phyloP scores from a whole-genome alignment of 1,139 yeast genomes.

The Diutina mesorugosa region DNA sequence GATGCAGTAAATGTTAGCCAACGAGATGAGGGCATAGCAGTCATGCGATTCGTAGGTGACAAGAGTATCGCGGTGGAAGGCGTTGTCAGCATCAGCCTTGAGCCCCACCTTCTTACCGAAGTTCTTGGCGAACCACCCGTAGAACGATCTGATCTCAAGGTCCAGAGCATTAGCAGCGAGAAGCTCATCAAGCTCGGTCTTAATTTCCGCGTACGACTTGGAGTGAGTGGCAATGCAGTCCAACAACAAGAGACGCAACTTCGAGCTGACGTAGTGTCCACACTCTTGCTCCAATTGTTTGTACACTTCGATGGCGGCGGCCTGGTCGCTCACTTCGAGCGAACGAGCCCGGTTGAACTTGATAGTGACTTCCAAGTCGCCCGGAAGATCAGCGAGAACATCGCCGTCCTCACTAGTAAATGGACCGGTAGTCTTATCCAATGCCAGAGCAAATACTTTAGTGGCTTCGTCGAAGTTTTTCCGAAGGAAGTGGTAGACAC shows the following conservation, averaged over 20 bases:
- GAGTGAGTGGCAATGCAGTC: conserved; percentile 16
- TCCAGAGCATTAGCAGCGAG: conserved; percentile 44
- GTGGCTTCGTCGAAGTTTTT: conserved; percentile 37
- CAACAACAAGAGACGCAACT: conserved; percentile 54
- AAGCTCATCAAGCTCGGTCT: conserved; percentile 39
- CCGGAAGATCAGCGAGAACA: conserved; percentile 12
- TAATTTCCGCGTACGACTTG: conserved; percentile 29
- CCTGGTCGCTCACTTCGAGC: conserved; percentile 33
- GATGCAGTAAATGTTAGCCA: conserved; percentile 77
- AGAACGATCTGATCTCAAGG: conserved; percentile 78
- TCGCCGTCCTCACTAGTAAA: conserved; percentile 15
- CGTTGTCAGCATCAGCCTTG: conserved; percentile 53
- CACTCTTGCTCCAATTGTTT: conserved; percentile 38
- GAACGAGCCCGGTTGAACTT: conserved; percentile 54
- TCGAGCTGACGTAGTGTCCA: conserved; percentile 71
- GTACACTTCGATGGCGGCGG: conserved; percentile 41
- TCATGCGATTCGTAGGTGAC: conserved; percentile 80
- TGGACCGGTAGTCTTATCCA: conserved; percentile 11
- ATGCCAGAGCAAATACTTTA: conserved; percentile 37
- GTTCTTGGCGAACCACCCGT: conserved; percentile 75
- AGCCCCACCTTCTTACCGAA: conserved; percentile 44
- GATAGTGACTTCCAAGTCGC: conserved; percentile 33
- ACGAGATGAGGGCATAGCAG: conserved; percentile 73
- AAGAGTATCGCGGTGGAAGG: conserved; percentile 76
- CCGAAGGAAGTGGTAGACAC: conserved; percentile 66